A percentile compares a stretch with the other conserved stretches of the same genome.
phyloP scores from a whole-genome alignment of 306 rosid genomes.

The Betula pendula region DNA sequence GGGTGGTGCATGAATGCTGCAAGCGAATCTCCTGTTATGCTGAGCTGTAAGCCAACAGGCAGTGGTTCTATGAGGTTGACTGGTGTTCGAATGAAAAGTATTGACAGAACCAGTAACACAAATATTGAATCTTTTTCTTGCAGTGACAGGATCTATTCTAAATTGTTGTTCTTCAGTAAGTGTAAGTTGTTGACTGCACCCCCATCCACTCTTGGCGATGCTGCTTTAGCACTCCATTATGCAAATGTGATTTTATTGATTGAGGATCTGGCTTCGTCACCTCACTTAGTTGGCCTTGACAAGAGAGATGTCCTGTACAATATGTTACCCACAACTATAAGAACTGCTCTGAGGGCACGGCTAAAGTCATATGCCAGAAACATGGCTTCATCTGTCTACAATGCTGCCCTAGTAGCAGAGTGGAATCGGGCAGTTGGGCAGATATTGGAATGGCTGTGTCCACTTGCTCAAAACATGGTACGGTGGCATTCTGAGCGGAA shows the following conservation, averaged over 20 bases:
- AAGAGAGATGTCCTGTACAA: constrained; percentile 59
- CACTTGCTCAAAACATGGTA: constrained; percentile 75
- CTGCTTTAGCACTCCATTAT: constrained; percentile 73
- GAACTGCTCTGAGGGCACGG: constrained; percentile 51
- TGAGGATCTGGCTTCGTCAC: constrained; percentile 57
- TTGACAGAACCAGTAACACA: constrained; percentile 10
- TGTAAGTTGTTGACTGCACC: constrained; percentile 37
- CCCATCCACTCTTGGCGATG: constrained; percentile 62
- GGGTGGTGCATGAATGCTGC: constrained; percentile 49
- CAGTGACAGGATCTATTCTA: constrained; percentile 44
- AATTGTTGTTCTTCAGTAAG: constrained; percentile 44
- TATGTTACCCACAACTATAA: constrained; percentile 59
- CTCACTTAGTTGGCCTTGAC: constrained; percentile 43
- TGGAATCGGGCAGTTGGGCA: constrained; percentile 42
- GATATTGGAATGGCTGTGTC: constrained; percentile 74
- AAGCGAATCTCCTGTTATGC: constrained; percentile 40
- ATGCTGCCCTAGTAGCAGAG: constrained; percentile 46
- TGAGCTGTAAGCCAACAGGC: constrained; percentile 41
- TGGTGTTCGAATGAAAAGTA: constrained; percentile 27
- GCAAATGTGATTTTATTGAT: constrained; percentile 62
- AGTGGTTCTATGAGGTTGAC: constrained; percentile 57
- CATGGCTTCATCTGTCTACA: constrained; percentile 32
- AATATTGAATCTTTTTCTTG: constrained; percentile 29
- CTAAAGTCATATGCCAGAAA: constrained; percentile 47
- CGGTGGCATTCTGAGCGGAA: constrained; percentile 75